Percentiles rank a stretch among this genome's conserved stretches.
Evolutionary conservation across 345 rosid species (phyloP).

Genomic region (Acer yangbiense): DNA sequence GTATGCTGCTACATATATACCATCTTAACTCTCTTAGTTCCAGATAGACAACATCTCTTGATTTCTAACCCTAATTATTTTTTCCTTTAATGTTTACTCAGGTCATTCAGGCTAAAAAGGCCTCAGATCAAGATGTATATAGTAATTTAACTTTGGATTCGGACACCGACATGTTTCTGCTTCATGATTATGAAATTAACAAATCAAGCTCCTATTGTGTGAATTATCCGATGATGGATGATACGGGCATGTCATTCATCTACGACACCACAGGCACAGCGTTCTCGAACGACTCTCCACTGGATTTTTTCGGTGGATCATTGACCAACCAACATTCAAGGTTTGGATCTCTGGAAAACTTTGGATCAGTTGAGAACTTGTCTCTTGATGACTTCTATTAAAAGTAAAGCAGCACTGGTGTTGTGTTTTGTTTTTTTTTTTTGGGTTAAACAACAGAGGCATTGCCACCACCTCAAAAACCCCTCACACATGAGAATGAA

Average conservation of each 20-base stretch:
- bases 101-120: constrained; percentile 92
- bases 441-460: neutral
- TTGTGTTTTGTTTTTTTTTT: neutral
- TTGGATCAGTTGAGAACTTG: constrained; percentile 79
- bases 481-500: neutral
- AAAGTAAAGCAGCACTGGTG: neutral
- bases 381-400: constrained; percentile 77
- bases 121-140: constrained; percentile 65
- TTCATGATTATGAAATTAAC: constrained; percentile 43
- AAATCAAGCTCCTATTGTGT: constrained; percentile 40
- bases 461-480: neutral
- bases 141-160: constrained; percentile 48
- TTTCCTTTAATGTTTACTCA: constrained; percentile 22
- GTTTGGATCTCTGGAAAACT: constrained; percentile 56
- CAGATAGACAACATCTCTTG: neutral
- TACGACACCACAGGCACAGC: constrained; percentile 75
- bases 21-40: too few relatives aligned
- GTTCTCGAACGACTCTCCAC: constrained; percentile 72
- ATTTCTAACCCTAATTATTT: neutral
- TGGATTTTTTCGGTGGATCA: constrained; percentile 83
- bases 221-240: constrained; percentile 45
- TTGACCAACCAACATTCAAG: constrained; percentile 52
- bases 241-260: constrained; percentile 56
- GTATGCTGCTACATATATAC: constrained; percentile 38
- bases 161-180: constrained; percentile 45